phyloP scores from a whole-genome alignment of 805 yeast species.

The Starmerella sp. region DNA sequence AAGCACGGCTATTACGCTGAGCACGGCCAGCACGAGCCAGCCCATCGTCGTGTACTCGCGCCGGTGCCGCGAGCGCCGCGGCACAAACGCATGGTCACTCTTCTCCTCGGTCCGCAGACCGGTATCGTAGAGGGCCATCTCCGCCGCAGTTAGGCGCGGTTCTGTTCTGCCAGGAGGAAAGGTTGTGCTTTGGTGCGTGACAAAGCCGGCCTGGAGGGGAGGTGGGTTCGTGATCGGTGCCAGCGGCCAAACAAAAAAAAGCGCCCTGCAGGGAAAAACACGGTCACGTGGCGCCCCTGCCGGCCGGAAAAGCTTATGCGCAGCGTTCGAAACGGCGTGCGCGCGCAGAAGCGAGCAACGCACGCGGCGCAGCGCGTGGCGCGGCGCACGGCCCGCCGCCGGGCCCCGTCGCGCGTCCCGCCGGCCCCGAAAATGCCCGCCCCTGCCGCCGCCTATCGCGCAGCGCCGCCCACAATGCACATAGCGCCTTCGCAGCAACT shows the following conservation, averaged over 20 bases:
- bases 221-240: background rate
- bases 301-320: background rate
- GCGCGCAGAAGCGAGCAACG: too few relatives aligned
- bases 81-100: background rate
- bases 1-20: constrained; percentile 11
- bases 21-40: constrained; percentile 3
- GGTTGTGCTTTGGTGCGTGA: background rate
- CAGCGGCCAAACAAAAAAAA: background rate
- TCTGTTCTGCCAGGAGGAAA: background rate
- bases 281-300: background rate
- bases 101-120: constrained; percentile 1
- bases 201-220: background rate
- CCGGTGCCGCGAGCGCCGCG: background rate
- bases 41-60: background rate
- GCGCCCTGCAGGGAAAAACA: background rate
- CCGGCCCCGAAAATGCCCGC: too few relatives aligned
- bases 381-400: too few relatives aligned
- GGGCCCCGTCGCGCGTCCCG: too few relatives aligned
- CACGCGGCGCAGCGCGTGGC: too few relatives aligned
- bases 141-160: constrained; percentile 3
- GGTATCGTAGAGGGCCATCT: constrained; percentile 1
- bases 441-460: too few relatives aligned
- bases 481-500: too few relatives aligned
- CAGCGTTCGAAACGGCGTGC: background rate
- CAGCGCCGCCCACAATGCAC: too few relatives aligned